Evolutionary conservation across 1,284 basidiomycete species (phyloP), one percentile per base, ranked within the genome.

Genomic region (Boletus semigastroideus): DNA sequence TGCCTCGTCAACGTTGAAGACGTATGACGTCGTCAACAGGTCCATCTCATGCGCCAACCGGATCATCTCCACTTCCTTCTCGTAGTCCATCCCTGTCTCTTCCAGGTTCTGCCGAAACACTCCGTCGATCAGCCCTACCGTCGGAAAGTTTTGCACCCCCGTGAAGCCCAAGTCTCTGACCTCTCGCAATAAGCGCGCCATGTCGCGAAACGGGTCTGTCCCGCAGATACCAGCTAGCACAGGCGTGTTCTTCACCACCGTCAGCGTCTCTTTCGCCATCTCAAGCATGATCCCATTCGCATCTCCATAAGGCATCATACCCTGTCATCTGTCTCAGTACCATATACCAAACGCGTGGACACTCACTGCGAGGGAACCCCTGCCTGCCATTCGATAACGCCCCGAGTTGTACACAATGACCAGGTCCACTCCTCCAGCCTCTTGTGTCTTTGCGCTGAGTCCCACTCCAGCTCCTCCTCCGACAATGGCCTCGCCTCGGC

Each of bases 271-370:
- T 38, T 55, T 56, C 11, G 59, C 64, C 65, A 69, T 68, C 27
- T 68, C 66, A 8, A 68, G 48, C 56, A 70, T 56, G 51, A 65
- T 63, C 17, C 47, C 59, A 43, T 70, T 70, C 4, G 63, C 65
- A 42, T 69, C 64, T n/a, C 68, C 65, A n/a, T 65, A 68, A 19
- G 66, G 65, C 64, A 66, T 65, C 37, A 65, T 48, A 33, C 64
- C 67, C 54, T 68, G 33, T 68, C 25, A 20, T 10, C 31, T 25
- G 17, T 45, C 40, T 60, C 34, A 47, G 46, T 17, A 42, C n/a
- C 13, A 30, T 39, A 28, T 30, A 43, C 22, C n/a, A 48, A 39
- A 37, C 31, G 19, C 34, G 33, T 25, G 40, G 20, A n/a, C 39
- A 40, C 65, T 50, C 53, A 64, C 64, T 34, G 66, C 64, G 20